phyloP scores from a whole-genome alignment of 2,329 filamentous ascomycete genomes.

The Alternaria infectoria region DNA sequence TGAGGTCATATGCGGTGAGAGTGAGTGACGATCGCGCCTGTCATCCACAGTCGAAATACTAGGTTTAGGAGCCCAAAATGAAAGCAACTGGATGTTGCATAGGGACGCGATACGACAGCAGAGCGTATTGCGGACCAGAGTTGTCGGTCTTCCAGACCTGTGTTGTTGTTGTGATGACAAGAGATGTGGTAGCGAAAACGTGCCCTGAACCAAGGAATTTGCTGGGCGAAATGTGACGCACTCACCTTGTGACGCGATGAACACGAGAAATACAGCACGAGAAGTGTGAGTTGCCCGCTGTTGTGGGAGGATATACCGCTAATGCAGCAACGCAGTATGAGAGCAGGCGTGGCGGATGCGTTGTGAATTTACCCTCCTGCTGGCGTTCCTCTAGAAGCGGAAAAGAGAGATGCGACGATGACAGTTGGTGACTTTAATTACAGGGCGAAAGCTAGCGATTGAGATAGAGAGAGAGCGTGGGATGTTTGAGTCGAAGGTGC shows the following conservation, averaged over 20 bases:
- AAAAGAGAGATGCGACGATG: neutral
- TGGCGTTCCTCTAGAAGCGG: neutral
- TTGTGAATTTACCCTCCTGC: neutral
- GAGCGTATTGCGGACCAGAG: neutral
- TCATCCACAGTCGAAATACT: neutral
- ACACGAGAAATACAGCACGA: neutral
- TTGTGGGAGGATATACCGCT: neutral
- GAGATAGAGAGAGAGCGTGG: neutral
- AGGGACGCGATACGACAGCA: neutral
- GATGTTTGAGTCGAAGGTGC: neutral
- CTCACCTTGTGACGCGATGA: neutral
- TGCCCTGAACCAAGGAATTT: neutral
- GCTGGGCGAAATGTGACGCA: neutral
- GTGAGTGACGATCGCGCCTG: neutral
- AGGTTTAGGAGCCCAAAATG: neutral
- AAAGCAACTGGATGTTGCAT: neutral
- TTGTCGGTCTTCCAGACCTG: neutral
- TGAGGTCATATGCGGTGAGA: neutral
- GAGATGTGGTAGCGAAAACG: neutral
- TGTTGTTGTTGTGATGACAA: neutral
- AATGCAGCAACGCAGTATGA: neutral
- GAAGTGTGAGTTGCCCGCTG: neutral
- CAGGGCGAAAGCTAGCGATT: neutral
- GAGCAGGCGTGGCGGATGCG: neutral
- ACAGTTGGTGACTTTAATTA: neutral